phyloP scores from a whole-genome alignment of 495 filamentous ascomycete species.

The Xylaria nigripes region DNA sequence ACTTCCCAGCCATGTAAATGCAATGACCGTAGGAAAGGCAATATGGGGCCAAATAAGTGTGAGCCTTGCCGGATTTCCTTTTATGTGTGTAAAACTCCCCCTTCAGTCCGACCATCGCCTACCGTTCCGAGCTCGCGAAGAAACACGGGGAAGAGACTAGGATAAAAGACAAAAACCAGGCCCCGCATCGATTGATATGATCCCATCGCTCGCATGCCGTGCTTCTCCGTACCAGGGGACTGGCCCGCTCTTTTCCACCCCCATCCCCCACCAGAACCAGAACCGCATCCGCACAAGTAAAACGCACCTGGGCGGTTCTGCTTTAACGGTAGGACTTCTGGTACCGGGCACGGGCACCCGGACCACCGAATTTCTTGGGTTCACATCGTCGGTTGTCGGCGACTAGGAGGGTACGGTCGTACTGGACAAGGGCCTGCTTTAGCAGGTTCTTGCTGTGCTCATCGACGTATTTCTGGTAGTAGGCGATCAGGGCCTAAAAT shows the following conservation, averaged over 20 bases:
- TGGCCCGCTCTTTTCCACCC: constrained; percentile 8
- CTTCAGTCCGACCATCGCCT: constrained; percentile 24
- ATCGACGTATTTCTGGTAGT: constrained; percentile 99
- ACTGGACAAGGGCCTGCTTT: constrained; percentile 87
- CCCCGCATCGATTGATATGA: constrained; percentile 12
- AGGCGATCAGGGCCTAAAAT: constrained; percentile 63
- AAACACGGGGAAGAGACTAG: constrained; percentile 14
- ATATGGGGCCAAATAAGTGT: constrained; percentile 3
- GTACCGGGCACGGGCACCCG: constrained; percentile 91
- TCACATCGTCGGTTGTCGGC: constrained; percentile 93
- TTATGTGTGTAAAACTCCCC: constrained; percentile 23
- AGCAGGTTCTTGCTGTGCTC: constrained; percentile 99
- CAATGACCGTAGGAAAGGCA: constrained; percentile 23
- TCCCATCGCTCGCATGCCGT: constrained; percentile 10
- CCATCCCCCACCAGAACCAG: constrained; percentile 10
- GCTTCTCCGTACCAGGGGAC: constrained; percentile 12
- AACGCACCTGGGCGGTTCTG: constrained; percentile 1
- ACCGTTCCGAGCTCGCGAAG: constrained; percentile 18
- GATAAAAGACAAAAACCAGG: constrained; percentile 13
- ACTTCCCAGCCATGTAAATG: constrained; percentile 29
- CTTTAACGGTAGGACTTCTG: constrained; percentile 74
- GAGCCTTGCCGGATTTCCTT: constrained; percentile 20
- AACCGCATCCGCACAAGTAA: constrained; percentile 7
- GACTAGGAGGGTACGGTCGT: constrained; percentile 94
- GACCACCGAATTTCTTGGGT: constrained; percentile 89